Evolutionary conservation across 495 filamentous ascomycete species (phyloP), one percentile per base, ranked within the genome.

Genomic region (Neurospora hispaniola): DNA sequence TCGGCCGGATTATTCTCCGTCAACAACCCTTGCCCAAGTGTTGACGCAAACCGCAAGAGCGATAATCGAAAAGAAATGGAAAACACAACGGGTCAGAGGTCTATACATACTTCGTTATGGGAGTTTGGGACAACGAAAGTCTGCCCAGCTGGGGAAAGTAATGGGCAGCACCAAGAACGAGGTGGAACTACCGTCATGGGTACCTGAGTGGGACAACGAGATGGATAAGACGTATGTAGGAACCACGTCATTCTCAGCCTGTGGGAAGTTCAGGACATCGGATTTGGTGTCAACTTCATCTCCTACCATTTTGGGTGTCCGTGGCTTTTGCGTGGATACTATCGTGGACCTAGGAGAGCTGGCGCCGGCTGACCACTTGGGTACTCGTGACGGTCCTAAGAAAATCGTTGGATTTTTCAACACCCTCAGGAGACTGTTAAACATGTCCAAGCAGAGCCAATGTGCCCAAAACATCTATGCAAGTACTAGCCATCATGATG

Each of bases 151-250:
- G 18, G 71, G 0, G 12, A 20, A 16, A 38, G 71, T 2, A 71
- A 69, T 16, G 35, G 69, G 14, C 71, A 73, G 14, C 71, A 41
- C 75, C 73, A 23, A 76, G 73, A 68, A 35, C 3, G 23, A 38
- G 20, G 20, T 12, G 20, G 31, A 31, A 8, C 8, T 71, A 38
- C 73, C 73, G 59, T 73, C 73, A 8, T 76, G 75, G 73, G 75
- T 76, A 9, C 73, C 75, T 8, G 75, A 76, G 14, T 75, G 74
- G 71, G 18, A 43, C 10, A 4, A 9, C 16, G n/a, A 41, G 3
- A 14, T 46, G 0, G 0, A 2, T 6, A 11, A 12, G 18, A 71
- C 74, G 0, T 73, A 31, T 18, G 42, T 62, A 27, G 40, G 5
- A 12, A 69, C 42, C 27, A 20, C 0, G 2, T 18, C 48, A 5